These are phyloP conservation scores for Fusarium chlamydosporum DNA, from an alignment of 2,329 filamentous ascomycete genomes.

Conservation along the genomic window DNA sequence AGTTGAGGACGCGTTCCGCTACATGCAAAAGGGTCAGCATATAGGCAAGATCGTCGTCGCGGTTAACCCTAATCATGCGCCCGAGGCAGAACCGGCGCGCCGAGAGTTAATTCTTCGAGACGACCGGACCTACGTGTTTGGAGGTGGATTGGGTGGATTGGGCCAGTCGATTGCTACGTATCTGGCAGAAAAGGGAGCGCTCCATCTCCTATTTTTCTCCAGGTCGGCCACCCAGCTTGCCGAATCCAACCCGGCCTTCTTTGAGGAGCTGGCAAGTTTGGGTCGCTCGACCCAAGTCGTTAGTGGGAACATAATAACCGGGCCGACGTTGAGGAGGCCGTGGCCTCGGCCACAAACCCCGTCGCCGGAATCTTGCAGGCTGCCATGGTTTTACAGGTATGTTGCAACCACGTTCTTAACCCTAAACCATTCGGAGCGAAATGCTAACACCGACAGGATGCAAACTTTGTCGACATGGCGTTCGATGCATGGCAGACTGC, in stretches of 20 bases:
- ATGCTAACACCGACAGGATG: conserved; percentile 9
- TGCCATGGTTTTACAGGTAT: conserved; percentile 20
- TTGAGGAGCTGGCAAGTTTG: conserved; percentile 9
- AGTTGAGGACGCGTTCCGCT: conserved; percentile 55
- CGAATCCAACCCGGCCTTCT: conserved; percentile 11
- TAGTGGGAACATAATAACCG: conserved; percentile 51
- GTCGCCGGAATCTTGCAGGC: conserved; percentile 10
- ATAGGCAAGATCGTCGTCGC: conserved; percentile 59
- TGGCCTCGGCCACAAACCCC: conserved; percentile 5
- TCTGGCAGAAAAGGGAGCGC: conserved; percentile 17
- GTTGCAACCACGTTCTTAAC: neutral
- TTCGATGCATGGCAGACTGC: conserved; percentile 19
- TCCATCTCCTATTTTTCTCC: conserved; percentile 28
- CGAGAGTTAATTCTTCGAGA: conserved; percentile 13
- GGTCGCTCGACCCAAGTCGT: conserved; percentile 31
- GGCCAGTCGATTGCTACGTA: conserved; percentile 25
- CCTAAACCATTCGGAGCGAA: neutral
- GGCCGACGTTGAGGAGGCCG: conserved; percentile 48
- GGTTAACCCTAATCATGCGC: conserved; percentile 24
- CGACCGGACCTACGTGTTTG: conserved; percentile 47
- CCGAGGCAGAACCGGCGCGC: conserved; percentile 12
- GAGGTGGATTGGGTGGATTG: conserved; percentile 44
- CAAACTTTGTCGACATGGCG: conserved; percentile 20
- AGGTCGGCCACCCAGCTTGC: conserved; percentile 17
- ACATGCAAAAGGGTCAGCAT: conserved; percentile 60